These are phyloP conservation scores for Macrocybe gigantea DNA, from an alignment of 768 basidiomycete genomes.

Conservation along the genomic window DNA sequence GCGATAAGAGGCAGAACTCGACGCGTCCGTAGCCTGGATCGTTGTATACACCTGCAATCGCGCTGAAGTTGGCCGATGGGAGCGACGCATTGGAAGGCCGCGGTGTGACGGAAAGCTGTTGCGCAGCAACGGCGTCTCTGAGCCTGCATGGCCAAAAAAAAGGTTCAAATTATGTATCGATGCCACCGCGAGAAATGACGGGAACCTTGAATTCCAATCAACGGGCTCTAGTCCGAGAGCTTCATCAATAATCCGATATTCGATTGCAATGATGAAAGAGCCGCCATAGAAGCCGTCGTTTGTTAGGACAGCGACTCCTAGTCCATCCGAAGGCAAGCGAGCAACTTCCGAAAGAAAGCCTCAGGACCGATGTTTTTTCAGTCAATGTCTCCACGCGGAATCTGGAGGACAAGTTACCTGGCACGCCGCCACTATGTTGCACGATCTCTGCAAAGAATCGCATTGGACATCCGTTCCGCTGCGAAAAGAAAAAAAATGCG, in stretches of 20 bases:
- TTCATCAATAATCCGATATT: conserved; percentile 18
- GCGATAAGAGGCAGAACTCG: conserved; percentile 14
- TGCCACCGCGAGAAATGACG: background rate
- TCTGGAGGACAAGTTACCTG: background rate
- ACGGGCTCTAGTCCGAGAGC: conserved; percentile 13
- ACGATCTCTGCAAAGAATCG: background rate
- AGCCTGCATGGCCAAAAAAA: background rate
- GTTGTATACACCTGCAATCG: conserved; percentile 11
- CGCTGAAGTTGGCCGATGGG: conserved; percentile 7
- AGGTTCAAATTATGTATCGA: too few relatives aligned
- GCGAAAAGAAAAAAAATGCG: background rate
- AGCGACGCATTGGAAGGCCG: conserved; percentile 10
- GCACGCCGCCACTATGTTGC: background rate
- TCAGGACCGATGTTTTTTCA: background rate
- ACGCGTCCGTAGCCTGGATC: conserved; percentile 12
- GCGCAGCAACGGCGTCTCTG: background rate
- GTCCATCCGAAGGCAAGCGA: conserved; percentile 8
- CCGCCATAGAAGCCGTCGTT: conserved; percentile 19
- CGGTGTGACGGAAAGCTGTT: conserved; percentile 2
- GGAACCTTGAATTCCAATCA: conserved; percentile 19
- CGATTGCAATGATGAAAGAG: conserved; percentile 13
- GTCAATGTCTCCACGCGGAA: background rate
- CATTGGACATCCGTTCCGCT: too few relatives aligned
- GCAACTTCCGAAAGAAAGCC: conserved; percentile 10
- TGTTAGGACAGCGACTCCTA: conserved; percentile 22